These are phyloP conservation scores for Acacia concinna DNA, from an alignment of 331 rosid species.

Conservation along the genomic window DNA sequence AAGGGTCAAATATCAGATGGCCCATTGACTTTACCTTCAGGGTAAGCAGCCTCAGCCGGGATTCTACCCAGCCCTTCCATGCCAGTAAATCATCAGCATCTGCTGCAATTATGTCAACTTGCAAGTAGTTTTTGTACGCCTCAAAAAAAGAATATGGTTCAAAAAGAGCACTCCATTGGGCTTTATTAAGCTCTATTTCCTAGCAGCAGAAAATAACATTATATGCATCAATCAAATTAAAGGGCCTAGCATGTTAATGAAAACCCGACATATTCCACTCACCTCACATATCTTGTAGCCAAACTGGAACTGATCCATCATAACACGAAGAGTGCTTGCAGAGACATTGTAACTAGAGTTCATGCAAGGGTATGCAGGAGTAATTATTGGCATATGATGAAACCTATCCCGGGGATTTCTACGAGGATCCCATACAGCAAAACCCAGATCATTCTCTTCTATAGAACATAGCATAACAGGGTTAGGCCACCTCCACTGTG, in stretches of 20 bases:
- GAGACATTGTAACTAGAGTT: conserved; percentile 99
- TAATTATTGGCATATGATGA: conserved; percentile 95
- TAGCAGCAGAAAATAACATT: conserved; percentile 30
- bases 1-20: conserved; percentile 11
- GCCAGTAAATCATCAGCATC: conserved; percentile 79
- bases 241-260: conserved; percentile 3
- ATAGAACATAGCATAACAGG: conserved; percentile 94
- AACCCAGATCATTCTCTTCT: conserved; percentile 86
- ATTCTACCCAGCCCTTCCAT: conserved; percentile 99
- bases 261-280: conserved; percentile 29
- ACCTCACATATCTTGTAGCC: conserved; percentile 88
- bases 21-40: conserved; percentile 62
- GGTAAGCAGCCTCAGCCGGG: conserved; percentile 91
- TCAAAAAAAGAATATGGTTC: conserved; percentile 83
- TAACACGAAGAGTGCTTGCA: conserved; percentile 91
- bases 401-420: conserved; percentile 77
- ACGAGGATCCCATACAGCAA: conserved; percentile 96
- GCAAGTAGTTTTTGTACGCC: conserved; percentile 88
- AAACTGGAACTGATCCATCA: conserved; percentile 79
- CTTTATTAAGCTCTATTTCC: conserved; percentile 89
- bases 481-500: conserved; percentile 99
- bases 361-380: conserved; percentile 99
- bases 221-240: conserved; percentile 22
- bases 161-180: conserved; percentile 87
- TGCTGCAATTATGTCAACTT: conserved; percentile 84